Evolutionary conservation across 2,329 filamentous ascomycete species (phyloP).

Genomic region (Aspergillus chevalieri): DNA sequence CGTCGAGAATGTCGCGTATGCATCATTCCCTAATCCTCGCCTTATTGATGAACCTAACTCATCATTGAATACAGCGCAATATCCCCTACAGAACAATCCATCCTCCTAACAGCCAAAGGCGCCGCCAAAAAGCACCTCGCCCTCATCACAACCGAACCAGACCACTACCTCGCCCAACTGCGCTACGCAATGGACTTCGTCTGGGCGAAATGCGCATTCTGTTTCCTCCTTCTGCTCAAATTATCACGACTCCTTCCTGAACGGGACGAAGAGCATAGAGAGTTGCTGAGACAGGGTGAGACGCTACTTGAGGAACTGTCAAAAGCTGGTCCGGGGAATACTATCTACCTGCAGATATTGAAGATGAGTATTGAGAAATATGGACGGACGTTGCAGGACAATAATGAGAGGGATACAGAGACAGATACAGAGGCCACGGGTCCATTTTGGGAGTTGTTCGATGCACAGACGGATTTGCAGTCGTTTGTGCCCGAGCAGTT

Average conservation of each 20-base stretch:
- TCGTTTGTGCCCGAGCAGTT: slow-evolving; percentile 52
- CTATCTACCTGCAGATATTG: slow-evolving; percentile 47
- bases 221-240: slow-evolving; percentile 51
- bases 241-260: slow-evolving; percentile 47
- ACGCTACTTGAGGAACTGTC: slow-evolving; percentile 39
- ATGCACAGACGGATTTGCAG: slow-evolving; percentile 45
- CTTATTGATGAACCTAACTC: neutral
- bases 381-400: slow-evolving; percentile 39
- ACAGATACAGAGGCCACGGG: slow-evolving; percentile 12
- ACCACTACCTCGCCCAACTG: slow-evolving; percentile 46
- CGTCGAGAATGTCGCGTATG: slow-evolving; percentile 44
- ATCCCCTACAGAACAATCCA: slow-evolving; percentile 42
- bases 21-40: neutral
- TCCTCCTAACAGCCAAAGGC: slow-evolving; percentile 47
- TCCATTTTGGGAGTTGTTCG: slow-evolving; percentile 30
- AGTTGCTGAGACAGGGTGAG: slow-evolving; percentile 41
- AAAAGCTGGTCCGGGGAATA: slow-evolving; percentile 24
- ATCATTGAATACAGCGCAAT: slow-evolving; percentile 35
- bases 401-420: slow-evolving; percentile 13
- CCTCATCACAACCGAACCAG: slow-evolving; percentile 42
- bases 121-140: slow-evolving; percentile 48
- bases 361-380: slow-evolving; percentile 48
- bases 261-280: slow-evolving; percentile 30
- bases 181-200: slow-evolving; percentile 54
- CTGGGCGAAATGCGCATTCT: slow-evolving; percentile 55